Conservation (phyloP, 73 alveolate genomes). For the Uronychia setigera region DNA sequence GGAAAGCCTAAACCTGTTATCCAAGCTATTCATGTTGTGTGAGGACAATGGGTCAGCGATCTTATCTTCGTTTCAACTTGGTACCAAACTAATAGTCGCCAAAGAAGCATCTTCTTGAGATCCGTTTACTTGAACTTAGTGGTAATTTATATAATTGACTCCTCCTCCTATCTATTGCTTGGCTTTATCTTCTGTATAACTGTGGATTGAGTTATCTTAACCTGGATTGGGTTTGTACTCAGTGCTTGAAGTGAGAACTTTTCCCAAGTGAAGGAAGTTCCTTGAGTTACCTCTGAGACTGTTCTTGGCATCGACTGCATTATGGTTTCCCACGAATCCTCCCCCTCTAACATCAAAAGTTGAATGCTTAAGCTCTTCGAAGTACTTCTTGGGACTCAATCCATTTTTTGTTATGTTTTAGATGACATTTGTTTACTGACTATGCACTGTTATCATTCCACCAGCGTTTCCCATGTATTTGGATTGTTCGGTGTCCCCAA, state of each 20-base stretch:
- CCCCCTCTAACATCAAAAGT: neutral
- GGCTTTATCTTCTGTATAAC: neutral
- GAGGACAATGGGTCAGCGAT: neutral
- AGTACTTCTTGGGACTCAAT: neutral
- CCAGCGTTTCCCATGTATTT: no score
- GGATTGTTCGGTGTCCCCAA: no score
- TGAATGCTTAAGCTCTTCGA: neutral
- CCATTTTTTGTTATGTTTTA: neutral
- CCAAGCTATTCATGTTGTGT: neutral
- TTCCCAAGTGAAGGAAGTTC: neutral
- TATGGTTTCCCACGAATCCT: neutral
- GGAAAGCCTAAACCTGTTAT: neutral
- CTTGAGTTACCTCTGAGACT: neutral
- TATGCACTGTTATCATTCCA: neutral
- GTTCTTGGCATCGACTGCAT: neutral
- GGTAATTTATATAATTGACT: neutral
- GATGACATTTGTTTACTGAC: neutral
- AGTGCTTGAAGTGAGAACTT: neutral
- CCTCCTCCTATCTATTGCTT: no score
- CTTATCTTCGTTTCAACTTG: neutral
- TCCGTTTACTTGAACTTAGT: neutral
- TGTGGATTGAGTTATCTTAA: neutral
- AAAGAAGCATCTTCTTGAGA: neutral
- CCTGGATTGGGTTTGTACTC: neutral
- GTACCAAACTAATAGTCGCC: neutral